Base-by-base conservation (phyloP, 805 yeast species). In the Pichia paraexigua region DNA sequence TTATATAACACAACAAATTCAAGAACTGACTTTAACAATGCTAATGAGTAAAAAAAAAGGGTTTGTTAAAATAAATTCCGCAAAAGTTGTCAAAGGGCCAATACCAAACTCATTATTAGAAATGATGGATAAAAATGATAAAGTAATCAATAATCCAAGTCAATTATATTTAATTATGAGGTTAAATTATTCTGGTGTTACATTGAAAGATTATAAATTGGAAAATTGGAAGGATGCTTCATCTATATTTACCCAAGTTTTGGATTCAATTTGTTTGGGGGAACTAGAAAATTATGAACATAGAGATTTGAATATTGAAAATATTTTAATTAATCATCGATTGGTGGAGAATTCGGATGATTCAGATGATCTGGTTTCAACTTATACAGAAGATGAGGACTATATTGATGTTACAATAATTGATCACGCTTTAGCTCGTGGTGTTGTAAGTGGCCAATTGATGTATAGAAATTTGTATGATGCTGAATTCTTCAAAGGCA, bases 261-360 rank as follows among this genome's bases (percentile, higher is more conserved):
- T 72, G 1, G 63, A 68, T n/a, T 64, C 72, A 5, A 64, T 85
- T 25, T 73, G 77, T 25, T 65, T 65, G 11, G 83, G 80, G 1
- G 90, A 85, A 63, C 63, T 68, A 17, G 60, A 67, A 39, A 68
- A 69, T 53, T 84, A 84, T 64, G 91, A 85, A 64, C 92, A 85
- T 59, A 71, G 92, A 45, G 87, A 85, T 63, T 64, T 85, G 53
- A 85, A 82, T 55, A 73, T 85, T 75, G 83, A 83, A 13, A 85
- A 85, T 59, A 69, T 85, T 49, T 67, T 82, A 17, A 68, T 85
- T 18, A 35, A 35, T 35, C 39, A 35, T 35, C 39, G 17, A 5
- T 17, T 35, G 4, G 71, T 71, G 47, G 56, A 58, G 13, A 13
- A 3, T 5, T 17, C 9, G 12, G 32, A 37, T 30, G 46, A 50